Percentiles rank a stretch among this genome's conserved stretches.
These are phyloP conservation scores for Penicillium verrucosum DNA, from an alignment of 2,329 filamentous ascomycete genomes.

Conservation along the genomic window DNA sequence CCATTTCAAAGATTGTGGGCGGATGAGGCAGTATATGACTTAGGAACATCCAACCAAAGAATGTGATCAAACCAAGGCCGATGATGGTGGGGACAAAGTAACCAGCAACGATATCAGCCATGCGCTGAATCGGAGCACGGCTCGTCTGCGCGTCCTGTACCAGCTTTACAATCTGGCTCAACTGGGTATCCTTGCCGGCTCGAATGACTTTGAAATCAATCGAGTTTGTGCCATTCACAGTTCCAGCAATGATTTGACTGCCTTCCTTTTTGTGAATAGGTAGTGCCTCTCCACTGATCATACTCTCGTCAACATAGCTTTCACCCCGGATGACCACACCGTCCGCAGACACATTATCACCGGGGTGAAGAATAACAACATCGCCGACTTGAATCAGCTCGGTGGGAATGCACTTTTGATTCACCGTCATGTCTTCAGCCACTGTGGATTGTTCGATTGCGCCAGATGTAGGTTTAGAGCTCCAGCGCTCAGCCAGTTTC, in stretches of 20 bases:
- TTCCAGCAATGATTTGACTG: conserved; percentile 79
- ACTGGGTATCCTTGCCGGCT: conserved; percentile 89
- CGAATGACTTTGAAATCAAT: conserved; percentile 90
- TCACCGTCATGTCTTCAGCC: conserved; percentile 18
- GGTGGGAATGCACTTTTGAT: conserved; percentile 73
- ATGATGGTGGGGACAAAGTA: conserved; percentile 93
- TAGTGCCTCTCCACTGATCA: conserved; percentile 97
- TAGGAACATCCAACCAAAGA: conserved; percentile 89
- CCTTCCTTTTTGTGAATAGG: conserved; percentile 86
- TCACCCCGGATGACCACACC: conserved; percentile 82
- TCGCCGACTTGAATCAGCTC: conserved; percentile 93
- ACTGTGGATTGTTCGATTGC: conserved; percentile 6
- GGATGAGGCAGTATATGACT: conserved; percentile 80
- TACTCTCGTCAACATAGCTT: conserved; percentile 93
- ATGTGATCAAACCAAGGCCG: conserved; percentile 76
- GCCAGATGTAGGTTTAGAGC: conserved; percentile 10
- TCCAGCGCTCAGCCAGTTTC: conserved; percentile 80
- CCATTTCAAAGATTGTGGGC: conserved; percentile 80
- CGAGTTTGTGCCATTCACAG: conserved; percentile 89
- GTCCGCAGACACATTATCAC: conserved; percentile 95
- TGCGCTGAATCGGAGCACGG: conserved; percentile 86
- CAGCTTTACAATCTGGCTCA: conserved; percentile 97
- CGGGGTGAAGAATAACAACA: conserved; percentile 85
- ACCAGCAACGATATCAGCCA: conserved; percentile 86
- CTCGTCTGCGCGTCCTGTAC: conserved; percentile 96